Conservation (phyloP, 371 early-diverging fungal species). For the Mucor piriformis region DNA sequence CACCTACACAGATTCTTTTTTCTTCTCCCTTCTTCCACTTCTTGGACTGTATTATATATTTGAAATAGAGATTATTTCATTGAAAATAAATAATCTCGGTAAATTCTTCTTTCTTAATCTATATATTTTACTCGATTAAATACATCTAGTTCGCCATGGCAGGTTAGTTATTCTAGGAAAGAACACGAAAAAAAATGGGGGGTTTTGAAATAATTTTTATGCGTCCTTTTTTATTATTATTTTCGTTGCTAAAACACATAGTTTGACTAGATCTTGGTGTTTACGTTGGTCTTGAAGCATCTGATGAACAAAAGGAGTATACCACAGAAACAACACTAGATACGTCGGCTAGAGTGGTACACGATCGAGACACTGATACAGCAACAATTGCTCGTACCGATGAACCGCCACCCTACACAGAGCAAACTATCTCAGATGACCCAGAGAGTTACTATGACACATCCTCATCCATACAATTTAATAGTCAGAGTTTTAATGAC, state of each 20-base stretch:
- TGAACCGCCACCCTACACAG: slow-evolving; percentile 11
- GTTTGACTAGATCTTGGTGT: background rate
- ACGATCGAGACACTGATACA: slow-evolving; percentile 3
- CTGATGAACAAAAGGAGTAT: background rate
- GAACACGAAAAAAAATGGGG: background rate
- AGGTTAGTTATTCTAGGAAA: background rate
- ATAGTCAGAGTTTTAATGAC: background rate
- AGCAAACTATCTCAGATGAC: background rate
- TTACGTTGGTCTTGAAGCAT: background rate
- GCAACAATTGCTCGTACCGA: background rate
- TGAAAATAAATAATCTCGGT: background rate
- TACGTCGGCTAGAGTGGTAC: background rate
- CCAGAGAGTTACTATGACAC: slow-evolving; percentile 2
- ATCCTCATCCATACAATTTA: background rate
- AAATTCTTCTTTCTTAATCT: background rate
- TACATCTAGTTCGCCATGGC: background rate
- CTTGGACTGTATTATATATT: background rate
- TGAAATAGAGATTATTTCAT: background rate
- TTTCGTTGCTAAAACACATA: background rate
- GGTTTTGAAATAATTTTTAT: background rate
- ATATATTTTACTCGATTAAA: background rate
- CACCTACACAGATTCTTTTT: background rate
- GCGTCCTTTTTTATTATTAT: background rate
- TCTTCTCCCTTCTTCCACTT: background rate
- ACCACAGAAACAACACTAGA: background rate